These are phyloP conservation scores for Beta lomatogona DNA, from an alignment of 179 eudicot genomes.

Conservation along the genomic window DNA sequence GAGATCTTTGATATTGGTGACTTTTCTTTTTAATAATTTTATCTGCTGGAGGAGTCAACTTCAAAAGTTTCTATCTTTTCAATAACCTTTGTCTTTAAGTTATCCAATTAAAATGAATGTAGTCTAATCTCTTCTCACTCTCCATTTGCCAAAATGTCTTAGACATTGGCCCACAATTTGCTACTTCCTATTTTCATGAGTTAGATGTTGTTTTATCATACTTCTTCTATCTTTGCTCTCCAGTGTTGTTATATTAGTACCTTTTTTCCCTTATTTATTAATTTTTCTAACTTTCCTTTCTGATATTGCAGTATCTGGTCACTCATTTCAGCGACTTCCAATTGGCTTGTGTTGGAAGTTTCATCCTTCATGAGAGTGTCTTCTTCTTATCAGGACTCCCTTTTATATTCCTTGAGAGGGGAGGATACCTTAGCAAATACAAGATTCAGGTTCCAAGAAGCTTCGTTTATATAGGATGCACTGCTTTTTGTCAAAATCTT, in stretches of 20 bases:
- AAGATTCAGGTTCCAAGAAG: constrained; percentile 78
- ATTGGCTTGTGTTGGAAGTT: constrained; percentile 91
- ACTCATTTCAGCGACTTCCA: constrained; percentile 91
- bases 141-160: too few species aligned
- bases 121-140: background rate
- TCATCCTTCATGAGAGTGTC: constrained; percentile 92
- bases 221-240: background rate
- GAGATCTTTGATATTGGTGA: background rate
- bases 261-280: background rate
- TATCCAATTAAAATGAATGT: background rate
- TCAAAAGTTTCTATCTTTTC: background rate
- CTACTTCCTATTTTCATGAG: background rate
- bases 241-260: background rate
- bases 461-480: background rate
- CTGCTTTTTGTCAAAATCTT: background rate
- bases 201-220: background rate
- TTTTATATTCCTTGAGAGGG: constrained; percentile 78
- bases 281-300: constrained; percentile 11
- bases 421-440: constrained; percentile 90
- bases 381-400: constrained; percentile 97
- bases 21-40: background rate
- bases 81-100: background rate
- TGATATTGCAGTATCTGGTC: constrained; percentile 75
- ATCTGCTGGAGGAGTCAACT: background rate
- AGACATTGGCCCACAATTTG: too few species aligned